Evolutionary conservation across 805 yeast genomes (phyloP), one percentile per base, ranked within the genome.

Genomic region (Candida patagonica): DNA sequence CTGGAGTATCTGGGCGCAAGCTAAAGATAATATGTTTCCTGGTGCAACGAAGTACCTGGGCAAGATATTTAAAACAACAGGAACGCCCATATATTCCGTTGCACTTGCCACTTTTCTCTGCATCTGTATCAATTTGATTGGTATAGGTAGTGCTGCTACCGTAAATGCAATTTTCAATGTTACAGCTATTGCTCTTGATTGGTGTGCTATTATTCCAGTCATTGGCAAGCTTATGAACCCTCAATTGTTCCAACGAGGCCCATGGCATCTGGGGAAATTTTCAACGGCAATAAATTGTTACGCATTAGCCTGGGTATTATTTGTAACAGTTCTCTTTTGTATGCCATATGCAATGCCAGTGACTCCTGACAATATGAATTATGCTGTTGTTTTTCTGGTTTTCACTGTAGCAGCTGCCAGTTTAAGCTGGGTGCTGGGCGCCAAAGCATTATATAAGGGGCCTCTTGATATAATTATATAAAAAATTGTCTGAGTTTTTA

Each of bases 101-200:
- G 73, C 79, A 15, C 73, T 84, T 22, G 70, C 71, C 16, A 38
- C 38, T 24, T 26, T 42, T 23, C 33, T 42, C 25, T 49, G 52
- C 37, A 47, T 45, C 32, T 40, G 73, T 2, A 59, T 83, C 35
- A 83, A 88, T 1, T 56, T 78, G 6, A 63, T 84, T 30, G 80
- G 88, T 2, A 59, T 84, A 32, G 58, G 83, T 1, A 80, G 89
- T 0, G 64, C 76, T 4, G 73, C 87, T 6, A 87, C 92, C 0
- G 80, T 84, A 59, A 80, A 80, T 57, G 87, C 94, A 3, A 83
- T 84, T 57, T 75, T 83, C 63, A 92, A 94, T 0, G 78, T 88
- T 13, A 78, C 89, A 7, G 92, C 85, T 2, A 70, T 83, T 16
- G 72, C 86, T 2, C 62, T 84, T 43, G 78, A 86, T 37, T 66